Percentiles rank a stretch among this genome's conserved stretches.
Conservation (phyloP, 495 filamentous ascomycete species). For the Lophium mytilinum region DNA sequence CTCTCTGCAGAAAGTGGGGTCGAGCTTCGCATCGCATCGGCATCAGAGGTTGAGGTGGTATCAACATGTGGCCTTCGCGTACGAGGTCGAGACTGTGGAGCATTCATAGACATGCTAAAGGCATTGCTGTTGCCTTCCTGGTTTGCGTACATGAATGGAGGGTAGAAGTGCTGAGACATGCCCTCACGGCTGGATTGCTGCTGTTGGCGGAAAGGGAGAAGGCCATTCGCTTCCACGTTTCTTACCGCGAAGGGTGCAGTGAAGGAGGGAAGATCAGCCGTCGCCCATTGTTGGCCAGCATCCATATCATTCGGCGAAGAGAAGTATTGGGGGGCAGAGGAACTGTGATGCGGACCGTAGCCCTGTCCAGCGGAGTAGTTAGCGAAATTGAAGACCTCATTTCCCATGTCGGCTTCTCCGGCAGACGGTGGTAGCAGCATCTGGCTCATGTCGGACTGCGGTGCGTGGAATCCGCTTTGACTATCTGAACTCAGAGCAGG, state of each 20-base stretch:
- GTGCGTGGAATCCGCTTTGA: slow-evolving; percentile 8
- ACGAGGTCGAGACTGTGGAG: background rate
- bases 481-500: slow-evolving; percentile 38
- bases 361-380: slow-evolving; percentile 18
- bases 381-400: slow-evolving; percentile 9
- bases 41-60: background rate
- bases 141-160: slow-evolving; percentile 2
- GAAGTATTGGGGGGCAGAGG: slow-evolving; percentile 2
- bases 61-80: background rate
- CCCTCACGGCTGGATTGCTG: background rate
- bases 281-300: slow-evolving; percentile 2
- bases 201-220: background rate
- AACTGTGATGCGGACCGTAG: slow-evolving; percentile 2
- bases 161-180: background rate
- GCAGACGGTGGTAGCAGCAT: slow-evolving; percentile 9
- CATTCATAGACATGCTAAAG: background rate
- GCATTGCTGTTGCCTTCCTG: background rate
- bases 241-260: background rate
- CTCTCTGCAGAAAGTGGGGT: slow-evolving; percentile 6
- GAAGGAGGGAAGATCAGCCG: slow-evolving; percentile 5
- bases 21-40: background rate
- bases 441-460: slow-evolving; percentile 10
- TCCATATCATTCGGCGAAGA: slow-evolving; percentile 1
- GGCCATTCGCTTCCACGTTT: background rate
- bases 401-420: slow-evolving; percentile 8